Evolutionary conservation across 306 rosid genomes (phyloP), one percentile per base, ranked within the genome.

Genomic region (Dalbergia cultrata): DNA sequence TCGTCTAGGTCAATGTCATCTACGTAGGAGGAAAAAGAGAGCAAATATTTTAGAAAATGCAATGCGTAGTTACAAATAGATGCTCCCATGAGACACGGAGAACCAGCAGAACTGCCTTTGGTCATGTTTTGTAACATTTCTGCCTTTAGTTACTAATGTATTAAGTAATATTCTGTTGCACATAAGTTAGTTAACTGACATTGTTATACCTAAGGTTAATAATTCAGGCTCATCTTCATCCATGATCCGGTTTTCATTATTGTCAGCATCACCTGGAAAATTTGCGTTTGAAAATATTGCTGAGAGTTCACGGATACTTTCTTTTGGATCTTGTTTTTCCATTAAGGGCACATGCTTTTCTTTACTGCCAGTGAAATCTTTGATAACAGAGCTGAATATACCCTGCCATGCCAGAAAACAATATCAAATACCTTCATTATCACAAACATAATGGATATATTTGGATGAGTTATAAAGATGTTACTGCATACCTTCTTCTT

Each of bases 1-100:
- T 85, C 85, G 4, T 89, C 97, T 31, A 90, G 81, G 75, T 88
- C 93, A 0, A 90, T 93, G 87, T 95, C 97, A 88, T 93, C 98
- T 91, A 60, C 9, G 74, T 13, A 65, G 79, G 74, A 56, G 44
- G 75, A 65, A 69, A 86, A 86, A 41, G 8, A 45, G 56, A 65
- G 66, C 31, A 47, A 35, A 26, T 26, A 26, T 26, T 26, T 26
- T 26, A 26, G 31, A 26, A 26, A 26, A 52, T 58, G 47, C 7
- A 60, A 3, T 14, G 21, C 10, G 18, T 9, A 33, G 17, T 22
- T 26, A 60, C 14, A 58, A 26, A 54, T 54, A 17, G 60, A 16
- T 64, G 70, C 13, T 10, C 26, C 9, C 10, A 62, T 33, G 64
- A 26, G 19, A 60, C 17, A 44, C 2, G 68, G 69, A 58, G 22